A percentile compares a stretch with the other conserved stretches of the same genome.
Conservation (phyloP, 768 basidiomycete species). For the Pulveroboletus frians region DNA sequence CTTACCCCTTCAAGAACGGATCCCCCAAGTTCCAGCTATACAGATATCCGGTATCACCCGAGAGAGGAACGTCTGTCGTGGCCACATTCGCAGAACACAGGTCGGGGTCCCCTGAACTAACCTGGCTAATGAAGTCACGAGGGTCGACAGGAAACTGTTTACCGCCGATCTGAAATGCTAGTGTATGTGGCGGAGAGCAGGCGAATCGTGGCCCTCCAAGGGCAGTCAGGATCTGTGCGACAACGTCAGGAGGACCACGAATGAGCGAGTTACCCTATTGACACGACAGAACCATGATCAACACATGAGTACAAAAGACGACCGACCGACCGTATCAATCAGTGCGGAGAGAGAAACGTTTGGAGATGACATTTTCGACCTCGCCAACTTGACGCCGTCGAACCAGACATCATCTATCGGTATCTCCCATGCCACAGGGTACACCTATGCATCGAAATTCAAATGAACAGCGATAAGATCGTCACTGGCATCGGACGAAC, state of each 20-base stretch:
- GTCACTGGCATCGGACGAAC: constrained; percentile 31
- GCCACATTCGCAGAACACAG: constrained; percentile 53
- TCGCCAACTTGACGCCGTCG: constrained; percentile 56
- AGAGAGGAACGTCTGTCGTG: constrained; percentile 56
- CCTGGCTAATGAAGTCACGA: constrained; percentile 57
- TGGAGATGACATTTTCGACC: constrained; percentile 45
- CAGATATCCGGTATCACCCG: constrained; percentile 47
- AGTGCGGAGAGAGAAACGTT: constrained; percentile 56
- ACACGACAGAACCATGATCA: background rate
- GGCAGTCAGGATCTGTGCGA: constrained; percentile 40
- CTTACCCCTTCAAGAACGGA: constrained; percentile 72
- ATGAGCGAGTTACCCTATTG: constrained; percentile 69
- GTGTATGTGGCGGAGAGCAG: constrained; percentile 56
- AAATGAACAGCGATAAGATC: constrained; percentile 1
- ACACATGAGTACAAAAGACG: background rate
- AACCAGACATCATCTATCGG: constrained; percentile 67
- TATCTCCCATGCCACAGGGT: constrained; percentile 70
- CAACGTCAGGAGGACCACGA: constrained; percentile 66
- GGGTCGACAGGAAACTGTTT: constrained; percentile 69
- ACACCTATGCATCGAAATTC: constrained; percentile 33
- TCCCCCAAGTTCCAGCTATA: constrained; percentile 77
- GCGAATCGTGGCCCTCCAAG: constrained; percentile 47
- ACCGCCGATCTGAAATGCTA: constrained; percentile 67
- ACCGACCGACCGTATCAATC: constrained; percentile 56
- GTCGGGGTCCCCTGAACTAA: constrained; percentile 32